These are phyloP conservation scores for Agastache rugosa DNA, from an alignment of 257 asterid genomes.

Conservation along the genomic window DNA sequence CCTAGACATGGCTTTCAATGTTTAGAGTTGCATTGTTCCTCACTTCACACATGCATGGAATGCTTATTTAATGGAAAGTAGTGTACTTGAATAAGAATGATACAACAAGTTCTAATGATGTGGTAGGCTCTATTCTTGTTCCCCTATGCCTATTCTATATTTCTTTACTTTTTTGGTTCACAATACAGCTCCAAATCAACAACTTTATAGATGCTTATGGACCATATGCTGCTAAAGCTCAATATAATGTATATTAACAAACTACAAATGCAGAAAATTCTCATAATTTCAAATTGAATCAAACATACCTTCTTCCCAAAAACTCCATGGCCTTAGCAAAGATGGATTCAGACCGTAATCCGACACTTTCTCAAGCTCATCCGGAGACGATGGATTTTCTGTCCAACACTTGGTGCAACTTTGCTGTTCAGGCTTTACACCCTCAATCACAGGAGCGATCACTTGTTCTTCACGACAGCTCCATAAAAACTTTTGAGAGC, in stretches of 20 bases:
- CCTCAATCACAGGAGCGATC: conserved; percentile 59
- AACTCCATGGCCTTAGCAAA: conserved; percentile 42
- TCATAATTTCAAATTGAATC: conserved; percentile 8
- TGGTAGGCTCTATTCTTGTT: conserved; percentile 41
- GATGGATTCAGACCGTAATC: conserved; percentile 60
- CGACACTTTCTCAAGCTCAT: conserved; percentile 81
- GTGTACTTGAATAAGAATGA: conserved; percentile 37
- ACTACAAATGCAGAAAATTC: conserved; percentile 6
- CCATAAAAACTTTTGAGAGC: conserved; percentile 45
- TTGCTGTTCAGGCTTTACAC: conserved; percentile 80
- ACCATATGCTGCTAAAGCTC: conserved; percentile 47
- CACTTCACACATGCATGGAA: conserved; percentile 46
- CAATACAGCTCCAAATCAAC: conserved; percentile 45
- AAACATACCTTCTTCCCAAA: conserved; percentile 23
- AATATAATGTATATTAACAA: conserved; percentile 26
- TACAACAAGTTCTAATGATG: conserved; percentile 61
- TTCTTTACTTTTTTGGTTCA: conserved; percentile 12
- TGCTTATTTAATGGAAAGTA: conserved; percentile 43
- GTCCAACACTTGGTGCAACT: conserved; percentile 83
- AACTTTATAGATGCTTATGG: conserved; percentile 63
- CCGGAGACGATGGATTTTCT: conserved; percentile 97
- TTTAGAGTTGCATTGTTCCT: conserved; percentile 15
- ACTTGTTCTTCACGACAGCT: conserved; percentile 54
- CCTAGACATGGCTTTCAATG: conserved; percentile 26
- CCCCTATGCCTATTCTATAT: conserved; percentile 30